Conservation (phyloP, 2,329 filamentous ascomycete species). For the Diaporthe sp. region DNA sequence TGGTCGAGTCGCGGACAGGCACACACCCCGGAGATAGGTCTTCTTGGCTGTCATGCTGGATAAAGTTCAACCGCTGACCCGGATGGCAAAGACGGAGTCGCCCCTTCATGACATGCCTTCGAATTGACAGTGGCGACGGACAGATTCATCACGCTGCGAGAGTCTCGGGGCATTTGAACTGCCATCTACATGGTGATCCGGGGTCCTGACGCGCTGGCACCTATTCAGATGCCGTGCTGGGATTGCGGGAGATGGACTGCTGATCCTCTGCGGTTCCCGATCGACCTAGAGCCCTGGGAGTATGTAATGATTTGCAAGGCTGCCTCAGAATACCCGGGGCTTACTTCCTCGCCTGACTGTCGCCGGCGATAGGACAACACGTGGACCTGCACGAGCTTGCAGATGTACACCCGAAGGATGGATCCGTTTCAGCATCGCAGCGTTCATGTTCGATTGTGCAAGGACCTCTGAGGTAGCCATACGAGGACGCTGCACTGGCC, state of each 20-base stretch:
- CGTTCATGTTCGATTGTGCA: neutral
- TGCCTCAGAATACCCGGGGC: neutral
- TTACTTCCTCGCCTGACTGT: neutral
- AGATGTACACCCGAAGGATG: neutral
- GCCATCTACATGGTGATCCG: neutral
- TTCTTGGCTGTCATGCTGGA: neutral
- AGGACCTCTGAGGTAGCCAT: neutral
- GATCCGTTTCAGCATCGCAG: neutral
- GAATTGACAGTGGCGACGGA: neutral
- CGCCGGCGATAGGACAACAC: neutral
- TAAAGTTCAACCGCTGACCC: neutral
- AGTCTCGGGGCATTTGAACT: no score
- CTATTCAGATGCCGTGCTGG: neutral
- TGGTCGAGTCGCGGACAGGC: neutral
- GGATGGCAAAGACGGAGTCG: constrained; percentile 4
- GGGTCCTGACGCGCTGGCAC: neutral
- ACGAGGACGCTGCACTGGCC: neutral
- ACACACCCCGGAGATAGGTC: neutral
- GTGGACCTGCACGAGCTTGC: neutral
- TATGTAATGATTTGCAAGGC: neutral
- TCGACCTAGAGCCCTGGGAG: neutral
- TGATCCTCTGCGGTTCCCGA: neutral
- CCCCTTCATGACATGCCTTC: neutral
- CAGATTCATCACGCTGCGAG: neutral
- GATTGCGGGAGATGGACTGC: neutral